Conservation (phyloP, 2,329 filamentous ascomycete genomes). For the Venturiaceae sp. region DNA sequence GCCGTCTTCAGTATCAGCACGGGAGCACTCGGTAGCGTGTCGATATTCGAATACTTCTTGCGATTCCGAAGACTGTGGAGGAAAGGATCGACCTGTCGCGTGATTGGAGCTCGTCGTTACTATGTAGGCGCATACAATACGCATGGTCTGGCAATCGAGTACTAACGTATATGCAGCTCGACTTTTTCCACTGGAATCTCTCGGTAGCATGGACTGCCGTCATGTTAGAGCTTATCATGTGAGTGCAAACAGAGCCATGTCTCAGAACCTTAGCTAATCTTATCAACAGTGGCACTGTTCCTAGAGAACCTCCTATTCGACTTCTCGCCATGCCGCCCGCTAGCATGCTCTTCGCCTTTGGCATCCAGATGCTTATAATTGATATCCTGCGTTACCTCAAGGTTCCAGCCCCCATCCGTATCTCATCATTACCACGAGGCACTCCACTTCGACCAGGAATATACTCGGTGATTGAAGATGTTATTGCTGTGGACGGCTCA, state of each 20-base stretch:
- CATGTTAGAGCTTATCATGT: conserved; percentile 47
- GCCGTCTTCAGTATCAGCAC: conserved; percentile 46
- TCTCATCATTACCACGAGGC: conserved; percentile 42
- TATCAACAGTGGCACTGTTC: conserved; percentile 30
- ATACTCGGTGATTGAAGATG: conserved; percentile 45
- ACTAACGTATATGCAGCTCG: conserved; percentile 28
- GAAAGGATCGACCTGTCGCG: conserved; percentile 42
- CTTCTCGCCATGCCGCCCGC: conserved; percentile 43
- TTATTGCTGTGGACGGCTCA: conserved; percentile 42
- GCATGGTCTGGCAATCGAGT: not conserved
- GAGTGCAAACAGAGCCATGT: conserved; percentile 12
- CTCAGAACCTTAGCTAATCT: not conserved
- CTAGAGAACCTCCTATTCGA: conserved; percentile 38
- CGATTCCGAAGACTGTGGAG: conserved; percentile 39
- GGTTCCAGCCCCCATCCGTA: conserved; percentile 37
- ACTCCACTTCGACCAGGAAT: conserved; percentile 42
- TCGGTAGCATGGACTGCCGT: conserved; percentile 44
- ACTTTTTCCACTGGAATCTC: conserved; percentile 50
- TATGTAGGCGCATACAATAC: conserved; percentile 21
- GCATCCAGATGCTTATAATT: conserved; percentile 39
- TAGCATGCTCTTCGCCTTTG: conserved; percentile 43
- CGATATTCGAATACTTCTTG: conserved; percentile 44
- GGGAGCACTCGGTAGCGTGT: conserved; percentile 40
- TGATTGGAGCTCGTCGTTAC: conserved; percentile 35
- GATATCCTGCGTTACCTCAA: conserved; percentile 36